These are phyloP conservation scores for Vitis labrusca DNA, from an alignment of 164 flowering plant species.

Conservation along the genomic window DNA sequence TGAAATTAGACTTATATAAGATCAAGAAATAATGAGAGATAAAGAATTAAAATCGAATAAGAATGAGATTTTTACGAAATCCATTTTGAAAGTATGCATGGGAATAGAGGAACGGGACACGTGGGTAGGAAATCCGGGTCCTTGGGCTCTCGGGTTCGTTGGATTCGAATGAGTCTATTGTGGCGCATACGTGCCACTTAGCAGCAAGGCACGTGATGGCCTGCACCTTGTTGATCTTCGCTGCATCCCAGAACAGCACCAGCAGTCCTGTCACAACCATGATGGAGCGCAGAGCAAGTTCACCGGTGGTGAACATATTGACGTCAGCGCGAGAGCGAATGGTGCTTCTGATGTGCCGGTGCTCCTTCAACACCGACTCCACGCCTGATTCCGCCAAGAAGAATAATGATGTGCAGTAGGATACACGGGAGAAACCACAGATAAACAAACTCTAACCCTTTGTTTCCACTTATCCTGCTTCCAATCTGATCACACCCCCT, in stretches of 20 bases:
- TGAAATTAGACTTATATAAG: no score
- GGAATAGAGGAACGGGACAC: conserved; percentile 8
- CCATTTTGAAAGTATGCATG: no score
- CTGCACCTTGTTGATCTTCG: conserved; percentile 90
- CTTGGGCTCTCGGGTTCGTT: conserved; percentile 56
- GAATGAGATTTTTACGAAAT: no score
- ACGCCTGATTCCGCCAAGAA: conserved; percentile 61
- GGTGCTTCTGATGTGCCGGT: conserved; percentile 75
- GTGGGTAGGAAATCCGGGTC: not conserved
- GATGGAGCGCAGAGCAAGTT: conserved; percentile 69
- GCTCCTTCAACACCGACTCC: conserved; percentile 60
- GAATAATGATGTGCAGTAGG: no score
- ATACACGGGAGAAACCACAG: no score
- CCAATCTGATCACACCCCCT: no score
- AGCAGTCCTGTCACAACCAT: conserved; percentile 65
- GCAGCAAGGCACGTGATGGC: conserved; percentile 71
- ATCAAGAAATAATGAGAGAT: no score
- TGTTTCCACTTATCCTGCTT: no score
- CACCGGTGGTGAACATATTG: conserved; percentile 54
- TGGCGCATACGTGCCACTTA: conserved; percentile 90
- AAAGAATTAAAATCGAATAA: no score
- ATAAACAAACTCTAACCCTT: no score
- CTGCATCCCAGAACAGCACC: conserved; percentile 74
- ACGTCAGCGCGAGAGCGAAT: conserved; percentile 22
- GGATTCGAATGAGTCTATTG: conserved; percentile 62